phyloP scores from a whole-genome alignment of 1,284 basidiomycete species.

The Mycosarcoma maydis region DNA sequence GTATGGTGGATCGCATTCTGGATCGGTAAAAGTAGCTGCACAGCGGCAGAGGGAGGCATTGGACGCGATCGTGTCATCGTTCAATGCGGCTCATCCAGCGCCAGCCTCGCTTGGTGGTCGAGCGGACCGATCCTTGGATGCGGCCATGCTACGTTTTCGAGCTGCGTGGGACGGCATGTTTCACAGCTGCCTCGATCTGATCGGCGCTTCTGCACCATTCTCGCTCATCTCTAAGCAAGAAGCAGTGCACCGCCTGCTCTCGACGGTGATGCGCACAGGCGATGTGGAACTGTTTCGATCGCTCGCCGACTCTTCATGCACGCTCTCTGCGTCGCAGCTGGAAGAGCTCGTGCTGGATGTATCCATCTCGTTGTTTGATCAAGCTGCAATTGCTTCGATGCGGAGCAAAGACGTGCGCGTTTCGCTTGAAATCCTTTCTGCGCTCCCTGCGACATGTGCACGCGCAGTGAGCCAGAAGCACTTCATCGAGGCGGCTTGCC shows the following conservation, averaged over 20 bases:
- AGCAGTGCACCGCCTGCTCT: conserved; percentile 4
- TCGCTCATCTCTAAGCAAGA: background rate
- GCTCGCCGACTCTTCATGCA: conserved; percentile 1
- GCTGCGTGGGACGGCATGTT: conserved; percentile 27
- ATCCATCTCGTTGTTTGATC: conserved; percentile 30
- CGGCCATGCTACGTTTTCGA: conserved; percentile 8
- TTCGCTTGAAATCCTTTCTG: conserved; percentile 23
- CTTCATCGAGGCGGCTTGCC: conserved; percentile 47
- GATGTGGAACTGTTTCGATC: conserved; percentile 34
- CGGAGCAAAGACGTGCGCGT: conserved; percentile 23
- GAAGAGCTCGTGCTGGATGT: conserved; percentile 32
- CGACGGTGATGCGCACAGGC: conserved; percentile 14
- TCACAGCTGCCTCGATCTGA: conserved; percentile 11
- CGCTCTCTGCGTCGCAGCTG: conserved; percentile 1
- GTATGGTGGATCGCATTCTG: conserved; percentile 10
- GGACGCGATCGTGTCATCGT: conserved; percentile 1
- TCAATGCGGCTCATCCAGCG: conserved; percentile 6
- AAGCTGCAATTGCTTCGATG: conserved; percentile 12
- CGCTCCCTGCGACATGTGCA: background rate
- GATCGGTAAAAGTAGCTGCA: background rate
- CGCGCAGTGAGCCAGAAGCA: conserved; percentile 11
- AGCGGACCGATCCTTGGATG: background rate
- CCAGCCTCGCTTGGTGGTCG: conserved; percentile 7
- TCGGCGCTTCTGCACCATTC: conserved; percentile 1
- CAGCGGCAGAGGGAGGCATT: conserved; percentile 10